A percentile compares a stretch with the other conserved stretches of the same genome.
phyloP scores from a whole-genome alignment of 2,329 filamentous ascomycete species.

The Aspergillus pseudonomiae region DNA sequence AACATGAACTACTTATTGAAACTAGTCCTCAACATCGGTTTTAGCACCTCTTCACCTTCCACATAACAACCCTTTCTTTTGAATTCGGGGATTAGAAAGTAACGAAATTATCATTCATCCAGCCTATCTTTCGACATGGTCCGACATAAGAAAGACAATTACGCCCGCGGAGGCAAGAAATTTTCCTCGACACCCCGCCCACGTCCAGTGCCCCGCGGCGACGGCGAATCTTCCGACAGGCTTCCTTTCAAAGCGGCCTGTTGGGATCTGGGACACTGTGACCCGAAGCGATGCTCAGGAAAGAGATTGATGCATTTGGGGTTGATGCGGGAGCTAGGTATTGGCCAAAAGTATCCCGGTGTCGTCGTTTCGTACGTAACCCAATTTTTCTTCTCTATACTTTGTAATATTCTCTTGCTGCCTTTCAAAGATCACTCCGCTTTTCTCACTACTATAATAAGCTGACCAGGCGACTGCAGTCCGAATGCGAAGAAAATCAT shows the following conservation, averaged over 20 bases:
- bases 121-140: slow-evolving; percentile 64
- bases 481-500: slow-evolving; percentile 88
- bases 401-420: not conserved
- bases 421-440: not conserved
- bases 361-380: slow-evolving; percentile 76
- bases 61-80: not conserved
- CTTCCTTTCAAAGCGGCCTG: slow-evolving; percentile 85
- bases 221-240: slow-evolving; percentile 42
- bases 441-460: not conserved
- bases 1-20: not conserved
- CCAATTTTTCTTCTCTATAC: slow-evolving; percentile 1
- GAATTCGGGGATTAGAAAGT: not conserved
- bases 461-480: slow-evolving; percentile 27
- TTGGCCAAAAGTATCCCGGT: slow-evolving; percentile 89
- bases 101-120: not conserved
- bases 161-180: slow-evolving; percentile 73
- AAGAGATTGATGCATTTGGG: slow-evolving; percentile 92
- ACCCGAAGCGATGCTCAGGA: slow-evolving; percentile 93
- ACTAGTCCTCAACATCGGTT: not conserved
- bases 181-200: slow-evolving; percentile 60
- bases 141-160: slow-evolving; percentile 90
- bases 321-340: slow-evolving; percentile 87
- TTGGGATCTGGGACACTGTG: slow-evolving; percentile 97
- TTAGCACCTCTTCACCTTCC: not conserved
- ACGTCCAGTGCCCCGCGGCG: slow-evolving; percentile 51